These are phyloP conservation scores for Fusarium vanettenii DNA, from an alignment of 2,329 filamentous ascomycete genomes.

Conservation along the genomic window DNA sequence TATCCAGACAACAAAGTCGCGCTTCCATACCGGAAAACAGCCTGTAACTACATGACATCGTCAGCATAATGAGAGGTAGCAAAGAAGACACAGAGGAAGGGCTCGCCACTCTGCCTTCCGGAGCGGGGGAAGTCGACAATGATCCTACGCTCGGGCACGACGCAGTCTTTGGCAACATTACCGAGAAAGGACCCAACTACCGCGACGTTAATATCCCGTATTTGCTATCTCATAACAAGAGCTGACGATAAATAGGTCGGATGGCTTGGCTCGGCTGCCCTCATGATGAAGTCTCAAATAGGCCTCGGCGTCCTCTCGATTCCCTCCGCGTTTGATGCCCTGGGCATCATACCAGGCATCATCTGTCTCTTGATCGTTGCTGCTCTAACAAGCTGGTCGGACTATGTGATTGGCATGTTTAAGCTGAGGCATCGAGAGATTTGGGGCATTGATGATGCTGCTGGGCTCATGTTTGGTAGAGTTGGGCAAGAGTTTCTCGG, in stretches of 20 bases:
- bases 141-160: slow-evolving; percentile 29
- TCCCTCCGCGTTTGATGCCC: slow-evolving; percentile 56
- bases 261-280: slow-evolving; percentile 56
- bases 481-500: slow-evolving; percentile 57
- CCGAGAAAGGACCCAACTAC: slow-evolving; percentile 46
- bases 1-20: neutral
- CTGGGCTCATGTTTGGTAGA: slow-evolving; percentile 59
- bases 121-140: neutral
- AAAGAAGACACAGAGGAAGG: neutral
- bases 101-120: slow-evolving; percentile 4
- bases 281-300: slow-evolving; percentile 62
- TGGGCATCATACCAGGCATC: slow-evolving; percentile 60
- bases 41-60: neutral
- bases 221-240: neutral
- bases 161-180: slow-evolving; percentile 47
- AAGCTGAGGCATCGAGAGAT: slow-evolving; percentile 62
- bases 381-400: slow-evolving; percentile 60
- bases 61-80: neutral
- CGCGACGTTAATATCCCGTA: slow-evolving; percentile 38
- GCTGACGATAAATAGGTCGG: slow-evolving; percentile 47
- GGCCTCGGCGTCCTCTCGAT: slow-evolving; percentile 61
- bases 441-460: slow-evolving; percentile 66
- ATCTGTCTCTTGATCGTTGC: slow-evolving; percentile 56
- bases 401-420: slow-evolving; percentile 61
- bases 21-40: neutral